phyloP scores from a whole-genome alignment of 768 basidiomycete species.

The Lyophyllum atratum region DNA sequence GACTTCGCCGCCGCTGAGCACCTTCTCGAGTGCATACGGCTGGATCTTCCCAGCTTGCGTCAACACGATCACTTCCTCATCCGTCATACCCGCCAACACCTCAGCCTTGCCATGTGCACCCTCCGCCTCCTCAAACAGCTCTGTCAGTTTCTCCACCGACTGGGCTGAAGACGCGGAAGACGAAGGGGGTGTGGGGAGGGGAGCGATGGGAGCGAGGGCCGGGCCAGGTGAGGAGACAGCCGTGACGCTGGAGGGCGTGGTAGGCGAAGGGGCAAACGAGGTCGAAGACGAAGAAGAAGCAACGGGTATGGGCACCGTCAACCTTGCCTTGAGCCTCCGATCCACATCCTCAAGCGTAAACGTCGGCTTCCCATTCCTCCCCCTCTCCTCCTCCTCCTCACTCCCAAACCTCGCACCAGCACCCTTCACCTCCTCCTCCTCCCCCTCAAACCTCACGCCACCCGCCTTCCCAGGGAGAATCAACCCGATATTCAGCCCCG shows the following conservation, averaged over 20 bases:
- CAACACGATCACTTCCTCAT: slow-evolving; percentile 91
- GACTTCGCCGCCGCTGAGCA: slow-evolving; percentile 61
- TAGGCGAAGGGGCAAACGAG: slow-evolving; percentile 7
- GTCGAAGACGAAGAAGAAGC: not conserved
- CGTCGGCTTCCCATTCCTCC: slow-evolving; percentile 23
- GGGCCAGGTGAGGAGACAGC: slow-evolving; percentile 8
- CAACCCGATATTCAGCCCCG: slow-evolving; percentile 26
- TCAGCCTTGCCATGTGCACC: slow-evolving; percentile 46
- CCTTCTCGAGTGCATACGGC: slow-evolving; percentile 94
- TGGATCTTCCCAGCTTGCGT: slow-evolving; percentile 92
- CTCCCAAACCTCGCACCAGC: slow-evolving; percentile 18
- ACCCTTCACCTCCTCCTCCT: slow-evolving; percentile 18
- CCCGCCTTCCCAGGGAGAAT: slow-evolving; percentile 26
- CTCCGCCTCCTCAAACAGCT: slow-evolving; percentile 74
- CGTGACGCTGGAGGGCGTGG: slow-evolving; percentile 4
- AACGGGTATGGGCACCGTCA: slow-evolving; percentile 9
- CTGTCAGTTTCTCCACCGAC: slow-evolving; percentile 74
- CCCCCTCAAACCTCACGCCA: slow-evolving; percentile 15
- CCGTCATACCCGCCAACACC: slow-evolving; percentile 65
- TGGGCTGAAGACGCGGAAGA: slow-evolving; percentile 32
- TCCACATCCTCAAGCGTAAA: slow-evolving; percentile 63
- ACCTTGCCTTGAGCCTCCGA: slow-evolving; percentile 42
- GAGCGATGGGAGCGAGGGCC: slow-evolving; percentile 2
- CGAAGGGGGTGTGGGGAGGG: not conserved
- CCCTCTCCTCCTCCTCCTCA: slow-evolving; percentile 5